Evolutionary conservation across 208 protist species (phyloP).

Genomic region (Trypanosoma mega): DNA sequence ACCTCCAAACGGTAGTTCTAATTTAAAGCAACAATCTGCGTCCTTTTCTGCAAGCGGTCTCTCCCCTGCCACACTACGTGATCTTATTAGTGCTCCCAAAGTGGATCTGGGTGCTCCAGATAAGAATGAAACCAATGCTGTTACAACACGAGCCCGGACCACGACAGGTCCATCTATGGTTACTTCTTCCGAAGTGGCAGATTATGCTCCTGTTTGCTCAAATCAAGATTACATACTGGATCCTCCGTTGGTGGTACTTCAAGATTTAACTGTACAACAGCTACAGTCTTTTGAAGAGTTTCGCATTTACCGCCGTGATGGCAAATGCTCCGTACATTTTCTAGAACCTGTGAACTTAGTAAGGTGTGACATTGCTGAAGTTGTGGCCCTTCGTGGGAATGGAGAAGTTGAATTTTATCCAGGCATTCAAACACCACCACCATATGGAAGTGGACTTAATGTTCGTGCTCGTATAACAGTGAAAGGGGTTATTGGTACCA

Average conservation of each 20-base stretch:
- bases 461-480: conserved; percentile 67
- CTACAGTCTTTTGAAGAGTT: conserved; percentile 61
- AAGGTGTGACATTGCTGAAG: conserved; percentile 58
- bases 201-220: conserved; percentile 53
- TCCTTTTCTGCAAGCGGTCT: conserved; percentile 47
- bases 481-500: conserved; percentile 42
- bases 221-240: conserved; percentile 53
- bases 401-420: conserved; percentile 75
- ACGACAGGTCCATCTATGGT: not conserved
- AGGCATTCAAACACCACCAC: conserved; percentile 25
- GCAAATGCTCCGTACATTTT: conserved; percentile 62
- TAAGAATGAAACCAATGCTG: not conserved
- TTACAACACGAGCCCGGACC: not conserved
- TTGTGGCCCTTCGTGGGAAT: conserved; percentile 44
- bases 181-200: conserved; percentile 9
- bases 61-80: conserved; percentile 56
- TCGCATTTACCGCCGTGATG: conserved; percentile 54
- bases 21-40: conserved; percentile 37
- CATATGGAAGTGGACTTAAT: conserved; percentile 45
- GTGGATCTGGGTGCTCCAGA: conserved; percentile 28
- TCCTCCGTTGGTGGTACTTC: conserved; percentile 57
- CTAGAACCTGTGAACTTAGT: conserved; percentile 83
- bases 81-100: conserved; percentile 42
- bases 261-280: conserved; percentile 37
- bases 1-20: conserved; percentile 3